Percentiles rank a stretch among this genome's conserved stretches.
Conservation (phyloP, 2,329 filamentous ascomycete species). For the Taxawa tesnikishii region DNA sequence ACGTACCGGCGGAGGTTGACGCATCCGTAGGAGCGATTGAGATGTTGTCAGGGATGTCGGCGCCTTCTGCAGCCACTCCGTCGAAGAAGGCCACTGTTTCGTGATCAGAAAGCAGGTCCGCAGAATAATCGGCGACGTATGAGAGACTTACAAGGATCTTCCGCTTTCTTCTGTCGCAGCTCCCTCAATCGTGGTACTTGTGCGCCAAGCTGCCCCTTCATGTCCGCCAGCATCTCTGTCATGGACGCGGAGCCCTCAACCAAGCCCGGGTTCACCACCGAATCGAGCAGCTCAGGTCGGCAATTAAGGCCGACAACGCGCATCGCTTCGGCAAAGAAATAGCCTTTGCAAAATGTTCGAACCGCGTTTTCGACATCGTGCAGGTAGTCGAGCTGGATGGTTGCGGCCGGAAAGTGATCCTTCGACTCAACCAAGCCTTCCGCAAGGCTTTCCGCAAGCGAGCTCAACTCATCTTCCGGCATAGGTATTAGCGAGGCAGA, state of each 20-base stretch:
- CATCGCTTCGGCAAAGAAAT: slow-evolving; percentile 79
- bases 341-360: slow-evolving; percentile 73
- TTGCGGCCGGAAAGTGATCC: slow-evolving; percentile 69
- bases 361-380: slow-evolving; percentile 57
- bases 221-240: slow-evolving; percentile 88
- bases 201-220: slow-evolving; percentile 68
- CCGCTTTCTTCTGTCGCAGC: slow-evolving; percentile 64
- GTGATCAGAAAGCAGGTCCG: background rate
- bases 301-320: slow-evolving; percentile 55
- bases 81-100: slow-evolving; percentile 64
- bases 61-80: slow-evolving; percentile 36
- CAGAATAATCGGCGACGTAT: background rate
- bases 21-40: slow-evolving; percentile 78
- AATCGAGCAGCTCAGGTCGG: slow-evolving; percentile 49
- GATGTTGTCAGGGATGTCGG: slow-evolving; percentile 79
- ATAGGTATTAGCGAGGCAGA: slow-evolving; percentile 60
- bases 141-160: slow-evolving; percentile 49
- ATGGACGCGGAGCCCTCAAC: slow-evolving; percentile 69
- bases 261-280: slow-evolving; percentile 65
- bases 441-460: slow-evolving; percentile 62
- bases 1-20: slow-evolving; percentile 58
- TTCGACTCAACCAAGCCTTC: slow-evolving; percentile 73
- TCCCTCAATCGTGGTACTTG: slow-evolving; percentile 81
- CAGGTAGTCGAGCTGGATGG: slow-evolving; percentile 72
- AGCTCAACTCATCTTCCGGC: slow-evolving; percentile 44